Evolutionary conservation across 139 green algal genomes (phyloP), one percentile per base, ranked within the genome.

Genomic region (Chlorella ohadii): DNA sequence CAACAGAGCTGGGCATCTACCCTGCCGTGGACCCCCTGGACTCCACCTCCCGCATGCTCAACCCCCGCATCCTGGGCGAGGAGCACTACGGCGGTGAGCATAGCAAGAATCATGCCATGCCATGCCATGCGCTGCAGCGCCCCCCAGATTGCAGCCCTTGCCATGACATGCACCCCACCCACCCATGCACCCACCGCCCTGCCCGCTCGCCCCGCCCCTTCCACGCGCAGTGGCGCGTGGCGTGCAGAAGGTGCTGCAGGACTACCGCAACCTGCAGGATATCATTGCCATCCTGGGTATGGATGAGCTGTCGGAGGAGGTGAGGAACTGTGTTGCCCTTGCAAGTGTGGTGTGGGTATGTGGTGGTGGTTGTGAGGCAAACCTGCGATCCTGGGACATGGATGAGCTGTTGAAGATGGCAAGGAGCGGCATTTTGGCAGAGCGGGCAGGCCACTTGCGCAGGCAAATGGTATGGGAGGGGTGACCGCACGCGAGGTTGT

Each of bases 201-300:
- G 22, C 13, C 38, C 0, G 38, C 73, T 9, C 31, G 19, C 13
- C 6, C n/a, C 31, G 12, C 20, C n/a, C 3, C 31, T 0, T 59
- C 9, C n/a, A 1, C 59, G n/a, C 22, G 77, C 77, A 82, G 87
- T 94, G 27, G 96, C 97, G 4, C 97, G 97, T 94, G 93, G 88
- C 78, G 97, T 99, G 87, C 97, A 99, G 93, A 98, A 98, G 89
- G 93, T 99, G 56, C 96, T 99, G 79, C 97, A 98, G 90, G 93
- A 96, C 92, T 98, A 98, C 95, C 97, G 97, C 92, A 98, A 98
- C 92, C 80, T 98, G 93, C 93, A 99, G 94, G 97, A 99, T 90
- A 99, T 99, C 92, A 99, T 99, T 93, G 97, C 97, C 88, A 99
- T 99, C 92, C 93, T 99, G 84, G 97, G 97, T 72, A 99, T 99